Evolutionary conservation across 1,284 basidiomycete species (phyloP).

Genomic region (Leccinum holopus): DNA sequence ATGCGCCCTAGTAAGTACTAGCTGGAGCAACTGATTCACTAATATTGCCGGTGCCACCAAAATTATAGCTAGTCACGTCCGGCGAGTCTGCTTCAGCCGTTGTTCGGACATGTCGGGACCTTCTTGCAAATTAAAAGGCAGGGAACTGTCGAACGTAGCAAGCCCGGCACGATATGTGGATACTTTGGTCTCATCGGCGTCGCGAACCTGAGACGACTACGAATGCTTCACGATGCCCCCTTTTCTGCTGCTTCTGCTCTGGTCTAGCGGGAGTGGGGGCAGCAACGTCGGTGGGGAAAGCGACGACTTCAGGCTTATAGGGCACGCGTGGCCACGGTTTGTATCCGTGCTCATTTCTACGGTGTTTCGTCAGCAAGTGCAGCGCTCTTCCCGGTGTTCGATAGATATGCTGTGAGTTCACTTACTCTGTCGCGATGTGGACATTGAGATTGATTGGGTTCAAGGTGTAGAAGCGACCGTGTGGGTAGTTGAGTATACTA

Average conservation of each 20-base stretch:
- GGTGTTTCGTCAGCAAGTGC: conserved; percentile 23
- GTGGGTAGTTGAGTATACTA: not conserved
- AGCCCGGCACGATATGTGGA: not conserved
- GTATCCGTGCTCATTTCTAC: conserved; percentile 24
- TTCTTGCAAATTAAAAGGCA: not conserved
- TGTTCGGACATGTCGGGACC: not conserved
- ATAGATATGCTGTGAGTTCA: not conserved
- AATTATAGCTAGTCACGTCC: not conserved
- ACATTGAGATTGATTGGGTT: not conserved
- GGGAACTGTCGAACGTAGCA: not conserved
- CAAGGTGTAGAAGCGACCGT: not conserved
- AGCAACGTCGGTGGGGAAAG: not conserved
- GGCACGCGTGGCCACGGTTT: not conserved
- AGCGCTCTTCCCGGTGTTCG: conserved; percentile 12
- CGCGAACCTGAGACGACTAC: not conserved
- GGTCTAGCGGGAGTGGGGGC: no score
- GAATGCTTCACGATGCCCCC: not conserved
- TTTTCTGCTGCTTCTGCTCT: not conserved
- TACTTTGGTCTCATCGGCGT: not conserved
- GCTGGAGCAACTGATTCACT: no score
- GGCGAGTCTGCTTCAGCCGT: not conserved
- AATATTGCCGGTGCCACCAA: no score
- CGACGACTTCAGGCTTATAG: not conserved
- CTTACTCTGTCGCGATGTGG: conserved; percentile 26
- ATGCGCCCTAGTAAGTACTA: no score